Conservation (phyloP, 2,329 filamentous ascomycete species). For the Lecanicillium sp. region DNA sequence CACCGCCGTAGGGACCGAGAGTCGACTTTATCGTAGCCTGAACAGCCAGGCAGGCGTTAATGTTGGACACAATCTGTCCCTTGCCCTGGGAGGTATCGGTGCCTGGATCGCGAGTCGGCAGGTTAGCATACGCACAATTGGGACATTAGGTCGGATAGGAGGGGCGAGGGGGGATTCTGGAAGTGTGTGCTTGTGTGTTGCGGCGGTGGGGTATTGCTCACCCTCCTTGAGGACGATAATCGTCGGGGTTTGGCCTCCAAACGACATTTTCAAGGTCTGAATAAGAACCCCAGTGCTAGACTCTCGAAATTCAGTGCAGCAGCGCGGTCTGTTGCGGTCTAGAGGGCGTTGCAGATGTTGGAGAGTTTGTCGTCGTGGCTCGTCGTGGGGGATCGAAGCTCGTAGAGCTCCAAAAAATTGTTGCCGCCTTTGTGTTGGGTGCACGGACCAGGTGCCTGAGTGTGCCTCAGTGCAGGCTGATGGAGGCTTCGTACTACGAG, state of each 20-base stretch:
- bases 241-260: conserved; percentile 93
- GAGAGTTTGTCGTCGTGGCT: conserved; percentile 18
- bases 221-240: conserved; percentile 98
- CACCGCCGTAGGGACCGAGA: conserved; percentile 91
- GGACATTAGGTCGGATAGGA: conserved; percentile 4
- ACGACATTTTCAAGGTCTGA: conserved; percentile 61
- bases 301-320: conserved; percentile 5
- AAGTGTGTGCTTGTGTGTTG: conserved; percentile 6
- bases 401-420: conserved; percentile 42
- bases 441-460: conserved; percentile 13
- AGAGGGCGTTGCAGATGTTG: conserved; percentile 9
- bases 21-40: conserved; percentile 95
- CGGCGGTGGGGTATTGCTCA: conserved; percentile 44
- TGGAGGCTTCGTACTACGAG: no score
- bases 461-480: no score
- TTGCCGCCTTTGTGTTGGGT: conserved; percentile 31
- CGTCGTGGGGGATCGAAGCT: conserved; percentile 25
- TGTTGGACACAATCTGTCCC: conserved; percentile 94
- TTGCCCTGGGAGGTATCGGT: conserved; percentile 97
- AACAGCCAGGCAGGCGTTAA: conserved; percentile 94
- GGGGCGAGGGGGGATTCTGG: neutral
- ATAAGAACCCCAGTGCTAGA: conserved; percentile 3
- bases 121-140: conserved; percentile 11
- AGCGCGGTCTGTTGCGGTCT: conserved; percentile 11
- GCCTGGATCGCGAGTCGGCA: conserved; percentile 43